These are phyloP conservation scores for Hibiscus trionum DNA, from an alignment of 345 rosid genomes.

Conservation along the genomic window DNA sequence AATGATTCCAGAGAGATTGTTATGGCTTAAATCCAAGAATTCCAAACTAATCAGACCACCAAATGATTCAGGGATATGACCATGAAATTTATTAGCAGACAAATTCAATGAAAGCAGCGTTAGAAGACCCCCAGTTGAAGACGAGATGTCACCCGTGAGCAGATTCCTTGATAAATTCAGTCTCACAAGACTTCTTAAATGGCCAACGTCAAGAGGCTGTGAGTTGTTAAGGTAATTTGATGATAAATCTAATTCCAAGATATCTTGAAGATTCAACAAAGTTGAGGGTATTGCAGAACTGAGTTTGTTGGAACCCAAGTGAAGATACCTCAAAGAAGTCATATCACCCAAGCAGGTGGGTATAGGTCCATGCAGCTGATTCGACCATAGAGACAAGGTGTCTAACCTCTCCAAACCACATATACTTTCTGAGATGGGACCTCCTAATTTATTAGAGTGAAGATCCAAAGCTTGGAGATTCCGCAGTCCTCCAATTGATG, in stretches of 20 bases:
- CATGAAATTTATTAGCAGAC: neutral
- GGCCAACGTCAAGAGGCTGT: neutral
- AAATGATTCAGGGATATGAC: neutral
- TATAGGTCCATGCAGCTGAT: neutral
- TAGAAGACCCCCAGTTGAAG: neutral
- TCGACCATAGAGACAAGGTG: neutral
- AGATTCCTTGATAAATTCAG: neutral
- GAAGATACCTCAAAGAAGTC: neutral
- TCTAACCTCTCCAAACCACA: neutral
- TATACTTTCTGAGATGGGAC: neutral
- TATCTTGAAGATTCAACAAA: neutral
- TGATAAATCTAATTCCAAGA: neutral
- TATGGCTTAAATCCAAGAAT: neutral
- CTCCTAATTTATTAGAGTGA: neutral
- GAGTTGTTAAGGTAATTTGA: neutral
- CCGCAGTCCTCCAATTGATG: neutral
- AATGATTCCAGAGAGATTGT: neutral
- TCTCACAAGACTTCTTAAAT: neutral
- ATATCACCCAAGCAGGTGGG: neutral
- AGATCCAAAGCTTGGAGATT: slow-evolving; percentile 2
- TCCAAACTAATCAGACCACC: neutral
- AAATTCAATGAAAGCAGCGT: neutral
- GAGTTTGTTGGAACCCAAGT: neutral
- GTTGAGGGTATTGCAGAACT: neutral
- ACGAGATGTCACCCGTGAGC: neutral